These are phyloP conservation scores for Kodamaea sp. DNA, from an alignment of 1,139 yeast genomes.

Conservation along the genomic window DNA sequence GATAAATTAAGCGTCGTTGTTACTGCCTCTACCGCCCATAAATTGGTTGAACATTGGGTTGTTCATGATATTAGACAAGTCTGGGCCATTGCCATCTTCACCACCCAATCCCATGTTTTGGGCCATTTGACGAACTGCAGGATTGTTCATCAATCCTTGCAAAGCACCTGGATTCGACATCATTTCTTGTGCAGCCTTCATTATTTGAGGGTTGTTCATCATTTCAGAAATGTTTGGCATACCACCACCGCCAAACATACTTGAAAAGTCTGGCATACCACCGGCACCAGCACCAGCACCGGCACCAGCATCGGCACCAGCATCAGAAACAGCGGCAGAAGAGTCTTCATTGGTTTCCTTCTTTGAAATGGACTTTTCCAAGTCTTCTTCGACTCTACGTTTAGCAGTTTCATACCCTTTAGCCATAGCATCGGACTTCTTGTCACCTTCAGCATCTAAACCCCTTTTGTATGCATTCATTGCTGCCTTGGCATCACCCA, in stretches of 20 bases:
- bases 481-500: constrained; percentile 85
- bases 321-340: constrained; percentile 22
- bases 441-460: constrained; percentile 79
- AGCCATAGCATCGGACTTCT: constrained; percentile 84
- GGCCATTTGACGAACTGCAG: constrained; percentile 76
- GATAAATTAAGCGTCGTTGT: constrained; percentile 1
- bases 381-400: constrained; percentile 73
- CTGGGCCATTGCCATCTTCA: constrained; percentile 48
- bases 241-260: constrained; percentile 66
- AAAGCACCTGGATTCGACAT: constrained; percentile 87
- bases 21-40: constrained; percentile 34
- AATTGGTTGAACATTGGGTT: constrained; percentile 71
- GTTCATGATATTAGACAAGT: constrained; percentile 67
- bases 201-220: constrained; percentile 84
- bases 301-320: constrained; percentile 32
- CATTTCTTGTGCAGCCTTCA: constrained; percentile 91
- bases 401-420: constrained; percentile 93
- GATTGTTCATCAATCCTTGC: constrained; percentile 74
- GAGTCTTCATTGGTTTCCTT: constrained; percentile 16
- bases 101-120: constrained; percentile 61
- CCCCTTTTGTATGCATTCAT: constrained; percentile 89
- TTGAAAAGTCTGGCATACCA: constrained; percentile 70
- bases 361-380: constrained; percentile 43
- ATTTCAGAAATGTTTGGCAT: constrained; percentile 53
- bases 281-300: constrained; percentile 51